phyloP scores from a whole-genome alignment of 2,329 filamentous ascomycete species.

The Dichotomopilus funicola region DNA sequence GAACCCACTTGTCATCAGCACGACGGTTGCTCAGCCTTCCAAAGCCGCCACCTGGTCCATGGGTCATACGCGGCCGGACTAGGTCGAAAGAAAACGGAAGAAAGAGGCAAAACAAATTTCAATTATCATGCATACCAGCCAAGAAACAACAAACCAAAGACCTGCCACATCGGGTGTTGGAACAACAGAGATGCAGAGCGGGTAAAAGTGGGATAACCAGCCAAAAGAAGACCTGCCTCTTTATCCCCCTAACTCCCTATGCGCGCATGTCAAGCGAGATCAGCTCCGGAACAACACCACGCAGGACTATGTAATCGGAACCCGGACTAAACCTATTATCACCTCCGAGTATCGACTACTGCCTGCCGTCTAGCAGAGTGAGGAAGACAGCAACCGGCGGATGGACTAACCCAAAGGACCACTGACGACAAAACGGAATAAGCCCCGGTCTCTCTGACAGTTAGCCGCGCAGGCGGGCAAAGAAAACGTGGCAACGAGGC shows the following conservation, averaged over 20 bases:
- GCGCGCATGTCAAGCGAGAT: not conserved
- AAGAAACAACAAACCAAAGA: not conserved
- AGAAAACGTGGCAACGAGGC: constrained; percentile 1
- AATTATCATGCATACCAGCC: not conserved
- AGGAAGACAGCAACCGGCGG: no score
- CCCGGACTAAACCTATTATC: no score
- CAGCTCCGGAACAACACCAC: no score
- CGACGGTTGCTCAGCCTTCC: constrained; percentile 13
- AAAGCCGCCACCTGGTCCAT: constrained; percentile 6
- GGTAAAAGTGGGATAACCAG: no score
- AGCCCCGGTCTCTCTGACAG: not conserved
- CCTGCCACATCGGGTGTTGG: not conserved
- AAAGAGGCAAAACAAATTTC: not conserved
- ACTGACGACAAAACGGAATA: not conserved
- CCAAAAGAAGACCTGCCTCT: no score
- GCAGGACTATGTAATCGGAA: no score
- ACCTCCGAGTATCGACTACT: no score
- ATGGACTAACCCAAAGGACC: no score
- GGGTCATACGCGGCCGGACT: constrained; percentile 12
- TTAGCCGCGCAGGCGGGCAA: not conserved
- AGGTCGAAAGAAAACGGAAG: not conserved
- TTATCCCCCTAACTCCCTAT: not conserved
- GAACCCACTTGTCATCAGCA: constrained; percentile 2
- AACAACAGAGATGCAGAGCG: not conserved
- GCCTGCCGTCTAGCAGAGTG: no score